Percentiles rank a stretch among this genome's conserved stretches.
These are phyloP conservation scores for Dendrobium chrysotoxum DNA, from an alignment of 106 monocot genomes.

Conservation along the genomic window DNA sequence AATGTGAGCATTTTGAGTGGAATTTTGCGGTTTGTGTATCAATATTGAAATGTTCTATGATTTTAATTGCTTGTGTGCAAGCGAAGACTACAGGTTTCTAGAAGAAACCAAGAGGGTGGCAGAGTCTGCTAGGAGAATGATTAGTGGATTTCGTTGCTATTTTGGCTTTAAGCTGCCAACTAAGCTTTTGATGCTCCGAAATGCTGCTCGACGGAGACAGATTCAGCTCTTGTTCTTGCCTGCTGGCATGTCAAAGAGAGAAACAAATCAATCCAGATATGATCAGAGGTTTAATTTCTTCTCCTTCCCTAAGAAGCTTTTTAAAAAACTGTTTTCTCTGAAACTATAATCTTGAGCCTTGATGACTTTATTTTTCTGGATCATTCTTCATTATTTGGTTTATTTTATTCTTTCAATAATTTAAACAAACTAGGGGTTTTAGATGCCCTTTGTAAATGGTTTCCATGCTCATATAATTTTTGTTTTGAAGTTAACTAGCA, in stretches of 20 bases:
- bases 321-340: background rate
- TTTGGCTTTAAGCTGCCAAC: constrained; percentile 26
- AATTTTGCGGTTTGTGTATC: background rate
- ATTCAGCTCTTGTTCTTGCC: constrained; percentile 41
- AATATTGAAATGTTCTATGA: background rate
- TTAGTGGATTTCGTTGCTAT: constrained; percentile 17
- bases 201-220: constrained; percentile 39
- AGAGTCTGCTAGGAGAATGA: constrained; percentile 52
- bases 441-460: background rate
- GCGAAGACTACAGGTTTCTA: constrained; percentile 70
- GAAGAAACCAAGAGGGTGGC: constrained; percentile 70
- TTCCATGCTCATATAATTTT: background rate
- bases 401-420: background rate
- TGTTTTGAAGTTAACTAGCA: background rate
- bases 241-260: constrained; percentile 63
- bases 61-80: constrained; percentile 2
- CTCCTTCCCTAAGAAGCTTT: background rate
- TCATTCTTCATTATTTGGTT: background rate
- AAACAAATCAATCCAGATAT: constrained; percentile 51
- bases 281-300: constrained; percentile 37
- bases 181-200: constrained; percentile 32
- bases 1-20: background rate
- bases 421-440: background rate
- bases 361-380: background rate
- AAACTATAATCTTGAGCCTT: background rate